Evolutionary conservation across 164 flowering plant species (phyloP), one percentile per base, ranked within the genome.

Genomic region (Magnolia officinalis): DNA sequence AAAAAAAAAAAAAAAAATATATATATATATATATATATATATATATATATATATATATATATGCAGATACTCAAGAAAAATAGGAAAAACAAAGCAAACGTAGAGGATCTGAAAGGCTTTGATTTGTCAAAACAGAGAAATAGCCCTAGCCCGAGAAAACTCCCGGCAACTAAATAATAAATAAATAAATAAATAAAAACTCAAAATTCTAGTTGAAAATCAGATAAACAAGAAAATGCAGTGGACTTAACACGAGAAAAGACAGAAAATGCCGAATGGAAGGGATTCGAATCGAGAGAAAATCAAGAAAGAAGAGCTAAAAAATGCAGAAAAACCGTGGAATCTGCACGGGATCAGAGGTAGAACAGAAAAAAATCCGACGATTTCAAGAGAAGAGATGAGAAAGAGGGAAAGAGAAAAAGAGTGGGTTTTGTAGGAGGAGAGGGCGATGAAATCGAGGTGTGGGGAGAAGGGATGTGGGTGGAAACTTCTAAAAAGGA

Each of bases 401-500:
- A 23, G 18, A 18, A 55, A 13, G 37, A 2, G 10, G 6, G 72
- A 45, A 58, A 23, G 50, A 23, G 8, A 55, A 49, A 51, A 24
- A 31, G 20, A 8, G 49, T 6, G 58, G 50, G 64, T 13, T 55
- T 10, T 52, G 49, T 16, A 52, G 63, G 8, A 9, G 63, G 58
- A 49, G 58, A 29, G 18, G 51, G 71, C 71, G 71, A 68, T 37
- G 72, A 70, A 70, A 50, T n/a, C 58, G 31, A 72, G 8, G 45
- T 37, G 45, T 37, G 45, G 45, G 4, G 45, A 37, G 63, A 72
- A 18, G 9, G 23, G 63, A 9, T 4, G 45, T 4, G 45, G 74
- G 55, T 72, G 72, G 72, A 70, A 50, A 20, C 8, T 49, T 70
- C 72, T 70, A 70, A 52, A 70, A 70, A 20, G 13, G 13, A 11